Percentiles rank a stretch among this genome's conserved stretches.
Conservation (phyloP, 345 rosid genomes). For the Lepidium aucheri region DNA sequence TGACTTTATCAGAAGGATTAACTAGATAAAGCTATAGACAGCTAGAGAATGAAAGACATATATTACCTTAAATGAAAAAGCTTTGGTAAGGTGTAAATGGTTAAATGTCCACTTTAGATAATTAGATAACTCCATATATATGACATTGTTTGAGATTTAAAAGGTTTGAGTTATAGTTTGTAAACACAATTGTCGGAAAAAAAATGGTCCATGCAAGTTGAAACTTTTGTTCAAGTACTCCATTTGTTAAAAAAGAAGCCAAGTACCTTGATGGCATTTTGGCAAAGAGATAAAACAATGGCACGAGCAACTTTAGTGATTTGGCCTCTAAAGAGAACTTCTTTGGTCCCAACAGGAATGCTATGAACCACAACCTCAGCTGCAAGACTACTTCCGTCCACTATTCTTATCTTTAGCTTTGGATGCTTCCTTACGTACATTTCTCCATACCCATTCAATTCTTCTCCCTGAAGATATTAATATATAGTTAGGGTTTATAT, state of each 20-base stretch:
- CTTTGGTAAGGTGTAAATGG: too few species aligned
- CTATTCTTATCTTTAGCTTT: slow-evolving; percentile 39
- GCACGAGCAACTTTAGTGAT: slow-evolving; percentile 50
- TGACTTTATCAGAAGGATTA: too few species aligned
- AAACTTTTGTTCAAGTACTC: neutral
- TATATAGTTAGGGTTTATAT: neutral
- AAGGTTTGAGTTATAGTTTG: too few species aligned
- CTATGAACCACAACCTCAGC: slow-evolving; percentile 44
- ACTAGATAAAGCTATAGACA: too few species aligned
- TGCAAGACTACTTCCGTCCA: slow-evolving; percentile 62
- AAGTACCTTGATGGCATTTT: slow-evolving; percentile 44
- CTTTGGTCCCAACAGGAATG: slow-evolving; percentile 47
- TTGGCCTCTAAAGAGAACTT: slow-evolving; percentile 39
- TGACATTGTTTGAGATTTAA: too few species aligned
- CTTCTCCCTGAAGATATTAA: slow-evolving; percentile 35
- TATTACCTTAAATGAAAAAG: too few species aligned
- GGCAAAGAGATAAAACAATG: slow-evolving; percentile 35
- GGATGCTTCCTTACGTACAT: slow-evolving; percentile 39
- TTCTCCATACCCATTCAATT: slow-evolving; percentile 46
- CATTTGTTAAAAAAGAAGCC: neutral
- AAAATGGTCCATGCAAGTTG: neutral
- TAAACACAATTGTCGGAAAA: neutral
- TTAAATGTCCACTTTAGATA: too few species aligned
- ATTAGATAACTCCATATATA: too few species aligned
- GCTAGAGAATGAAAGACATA: neutral